Evolutionary conservation across 345 rosid genomes (phyloP).

Genomic region (Ricinus communis): DNA sequence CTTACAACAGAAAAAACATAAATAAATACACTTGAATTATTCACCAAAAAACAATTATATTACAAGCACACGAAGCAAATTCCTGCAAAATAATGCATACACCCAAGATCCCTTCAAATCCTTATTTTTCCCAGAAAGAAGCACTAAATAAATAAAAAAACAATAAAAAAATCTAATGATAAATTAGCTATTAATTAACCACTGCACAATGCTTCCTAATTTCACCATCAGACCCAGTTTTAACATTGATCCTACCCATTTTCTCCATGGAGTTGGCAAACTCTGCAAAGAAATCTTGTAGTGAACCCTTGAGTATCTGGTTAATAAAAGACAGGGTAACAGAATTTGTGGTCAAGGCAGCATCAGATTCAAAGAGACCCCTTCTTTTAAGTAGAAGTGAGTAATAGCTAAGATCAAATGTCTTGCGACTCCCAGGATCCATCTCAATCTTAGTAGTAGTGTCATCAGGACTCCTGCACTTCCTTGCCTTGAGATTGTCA

Average conservation of each 20-base stretch:
- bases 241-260: slow-evolving; percentile 61
- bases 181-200: slow-evolving; percentile 49
- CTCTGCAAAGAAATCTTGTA: slow-evolving; percentile 41
- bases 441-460: slow-evolving; percentile 61
- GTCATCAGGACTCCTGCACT: slow-evolving; percentile 55
- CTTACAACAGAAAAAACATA: no score
- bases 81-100: no score
- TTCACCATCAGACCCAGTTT: slow-evolving; percentile 59
- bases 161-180: not conserved
- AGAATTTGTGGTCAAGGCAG: slow-evolving; percentile 55
- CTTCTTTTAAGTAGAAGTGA: slow-evolving; percentile 49
- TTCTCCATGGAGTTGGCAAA: slow-evolving; percentile 72
- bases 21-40: no score
- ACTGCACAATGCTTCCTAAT: slow-evolving; percentile 69
- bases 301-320: slow-evolving; percentile 48
- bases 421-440: slow-evolving; percentile 74
- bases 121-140: not conserved
- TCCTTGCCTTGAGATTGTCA: slow-evolving; percentile 50
- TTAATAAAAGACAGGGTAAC: slow-evolving; percentile 42
- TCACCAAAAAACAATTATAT: no score
- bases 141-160: no score
- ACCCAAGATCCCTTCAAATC: not conserved
- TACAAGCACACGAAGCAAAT: no score
- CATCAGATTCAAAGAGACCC: slow-evolving; percentile 69
- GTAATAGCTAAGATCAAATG: slow-evolving; percentile 72